A percentile compares a stretch with the other conserved stretches of the same genome.
Evolutionary conservation across 176 grass and related monocot genomes (phyloP).

Genomic region (Lolium multiflorum): DNA sequence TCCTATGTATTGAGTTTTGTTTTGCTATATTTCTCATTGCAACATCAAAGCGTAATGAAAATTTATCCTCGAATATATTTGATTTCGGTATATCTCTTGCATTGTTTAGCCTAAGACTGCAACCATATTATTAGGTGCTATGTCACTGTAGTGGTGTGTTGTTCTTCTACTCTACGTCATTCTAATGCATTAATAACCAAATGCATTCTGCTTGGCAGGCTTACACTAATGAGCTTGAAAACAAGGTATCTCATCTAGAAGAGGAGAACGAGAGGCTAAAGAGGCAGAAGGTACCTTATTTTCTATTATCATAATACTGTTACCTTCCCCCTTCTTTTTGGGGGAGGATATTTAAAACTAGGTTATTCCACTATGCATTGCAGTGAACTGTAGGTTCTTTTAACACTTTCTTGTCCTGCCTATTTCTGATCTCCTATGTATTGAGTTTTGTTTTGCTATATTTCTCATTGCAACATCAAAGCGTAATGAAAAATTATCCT

Average conservation of each 20-base stretch:
- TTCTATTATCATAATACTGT: conserved; percentile 28
- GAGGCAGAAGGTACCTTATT: conserved; percentile 79
- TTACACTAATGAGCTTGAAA: conserved; percentile 96
- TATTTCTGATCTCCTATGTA: conserved; percentile 23
- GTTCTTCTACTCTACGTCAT: neutral
- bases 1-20: neutral
- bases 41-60: conserved; percentile 30
- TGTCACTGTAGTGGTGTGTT: neutral
- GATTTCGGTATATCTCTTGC: neutral
- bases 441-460: neutral
- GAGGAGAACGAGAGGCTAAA: conserved; percentile 82
- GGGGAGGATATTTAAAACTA: conserved; percentile 1
- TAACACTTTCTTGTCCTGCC: neutral
- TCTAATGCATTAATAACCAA: neutral
- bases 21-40: conserved; percentile 26
- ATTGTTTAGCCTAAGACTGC: conserved; percentile 22
- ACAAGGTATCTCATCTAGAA: conserved; percentile 81
- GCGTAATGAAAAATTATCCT: conserved; percentile 2
- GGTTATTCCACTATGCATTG: neutral
- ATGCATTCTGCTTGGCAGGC: conserved; percentile 58
- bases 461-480: conserved; percentile 34
- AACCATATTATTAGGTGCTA: conserved; percentile 5
- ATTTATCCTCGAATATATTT: neutral
- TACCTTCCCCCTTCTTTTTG: neutral
- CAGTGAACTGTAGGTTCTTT: conserved; percentile 8